These are phyloP conservation scores for Fusarium keratoplasticum DNA, from an alignment of 2,329 filamentous ascomycete species.

Conservation along the genomic window DNA sequence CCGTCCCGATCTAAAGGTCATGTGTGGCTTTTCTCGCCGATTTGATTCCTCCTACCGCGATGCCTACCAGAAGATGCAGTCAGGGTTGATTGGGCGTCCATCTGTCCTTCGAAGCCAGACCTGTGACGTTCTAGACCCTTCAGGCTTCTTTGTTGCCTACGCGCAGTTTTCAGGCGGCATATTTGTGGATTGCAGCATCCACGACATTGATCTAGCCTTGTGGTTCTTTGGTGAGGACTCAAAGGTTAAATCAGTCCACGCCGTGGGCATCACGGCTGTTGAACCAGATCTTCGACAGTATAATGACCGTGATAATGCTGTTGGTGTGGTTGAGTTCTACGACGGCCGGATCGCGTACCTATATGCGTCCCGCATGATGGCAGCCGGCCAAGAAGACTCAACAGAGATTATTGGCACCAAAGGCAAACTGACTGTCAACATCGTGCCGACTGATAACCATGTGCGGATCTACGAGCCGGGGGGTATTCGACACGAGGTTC, in stretches of 20 bases:
- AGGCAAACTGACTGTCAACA: slow-evolving; percentile 71
- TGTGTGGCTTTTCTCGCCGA: slow-evolving; percentile 51
- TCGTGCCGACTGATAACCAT: slow-evolving; percentile 63
- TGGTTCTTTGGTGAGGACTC: slow-evolving; percentile 48
- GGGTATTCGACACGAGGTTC: slow-evolving; percentile 67
- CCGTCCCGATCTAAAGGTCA: slow-evolving; percentile 69
- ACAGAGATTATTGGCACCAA: slow-evolving; percentile 76
- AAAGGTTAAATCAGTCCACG: slow-evolving; percentile 43
- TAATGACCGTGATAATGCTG: slow-evolving; percentile 47
- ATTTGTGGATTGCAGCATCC: slow-evolving; percentile 76
- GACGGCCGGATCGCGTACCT: slow-evolving; percentile 73
- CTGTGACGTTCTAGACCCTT: neutral
- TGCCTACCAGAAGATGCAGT: slow-evolving; percentile 62
- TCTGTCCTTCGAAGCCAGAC: slow-evolving; percentile 43
- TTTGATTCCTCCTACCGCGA: slow-evolving; percentile 75
- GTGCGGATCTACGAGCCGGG: slow-evolving; percentile 65
- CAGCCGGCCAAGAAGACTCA: slow-evolving; percentile 74
- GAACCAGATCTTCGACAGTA: slow-evolving; percentile 45
- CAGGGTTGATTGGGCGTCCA: slow-evolving; percentile 68
- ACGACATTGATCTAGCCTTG: slow-evolving; percentile 66
- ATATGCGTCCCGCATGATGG: slow-evolving; percentile 75
- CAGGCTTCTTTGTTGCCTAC: slow-evolving; percentile 64
- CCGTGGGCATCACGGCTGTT: slow-evolving; percentile 46
- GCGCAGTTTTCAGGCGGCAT: slow-evolving; percentile 73
- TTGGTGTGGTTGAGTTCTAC: slow-evolving; percentile 73